Base-by-base conservation (phyloP, 1,284 basidiomycete species). In the Ustilago cynodontis region DNA sequence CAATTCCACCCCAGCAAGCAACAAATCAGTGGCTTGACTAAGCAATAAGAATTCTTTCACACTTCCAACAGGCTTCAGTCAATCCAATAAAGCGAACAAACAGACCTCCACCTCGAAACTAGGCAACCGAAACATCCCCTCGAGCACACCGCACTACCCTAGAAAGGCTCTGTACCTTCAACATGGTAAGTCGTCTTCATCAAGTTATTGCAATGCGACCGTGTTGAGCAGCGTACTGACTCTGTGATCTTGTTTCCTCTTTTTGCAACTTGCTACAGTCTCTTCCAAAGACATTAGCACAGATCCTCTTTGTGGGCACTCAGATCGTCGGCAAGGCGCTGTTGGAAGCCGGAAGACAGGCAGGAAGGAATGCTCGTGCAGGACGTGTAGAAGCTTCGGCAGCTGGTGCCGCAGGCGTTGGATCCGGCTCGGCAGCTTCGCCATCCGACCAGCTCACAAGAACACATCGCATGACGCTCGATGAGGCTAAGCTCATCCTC, bases 401-500 rank as follows among this genome's bases (percentile, higher is more conserved):
- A 13, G 92, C 88, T 16, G 91, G 92, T 45, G 90, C 91, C 62
- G 92, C 94, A 65, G 83, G 85, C 9, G 85, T 84, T 22, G 76
- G 85, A 4, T 77, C 82, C 45, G 79, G 82, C 3, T 77, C 81
- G 26, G 79, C 73, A 39, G 87, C 86, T 56, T 76, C 79, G 47
- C 63, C 80, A 14, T 77, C 75, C 10, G 80, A 83, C 50, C 66
- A 76, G 54, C 73, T 84, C 26, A 83, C 93, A 60, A 89, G 93
- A 70, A 90, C 93, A 77, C 92, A 95, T 83, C 90, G 92, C 51
- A 97, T 99, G 95, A 95, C 94, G 24, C 84, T 97, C 77, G 96
- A 99, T 78, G 97, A 99, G 88, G 97, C 97, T 26, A 92, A 92
- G 80, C 88, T 98, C 70, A 95, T 99, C 84, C 88, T 99, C 78